Evolutionary conservation across 2,329 filamentous ascomycete genomes (phyloP).

Genomic region (Neopestalotiopsis rosae): DNA sequence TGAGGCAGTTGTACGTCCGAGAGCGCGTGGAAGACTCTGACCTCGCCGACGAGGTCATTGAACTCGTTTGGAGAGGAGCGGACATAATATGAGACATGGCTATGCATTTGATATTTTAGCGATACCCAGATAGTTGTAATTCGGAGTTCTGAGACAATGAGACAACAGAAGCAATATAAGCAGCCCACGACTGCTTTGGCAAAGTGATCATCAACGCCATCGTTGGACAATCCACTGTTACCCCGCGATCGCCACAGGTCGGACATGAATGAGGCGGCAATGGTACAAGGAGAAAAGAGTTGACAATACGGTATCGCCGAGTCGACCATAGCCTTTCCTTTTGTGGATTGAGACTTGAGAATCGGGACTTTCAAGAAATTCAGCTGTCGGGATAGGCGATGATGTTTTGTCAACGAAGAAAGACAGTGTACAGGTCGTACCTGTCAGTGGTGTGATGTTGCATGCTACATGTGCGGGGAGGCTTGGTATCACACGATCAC

Average conservation of each 20-base stretch:
- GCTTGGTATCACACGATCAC: too few species aligned
- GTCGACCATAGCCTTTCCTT: background rate
- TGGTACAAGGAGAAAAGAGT: background rate
- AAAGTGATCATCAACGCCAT: background rate
- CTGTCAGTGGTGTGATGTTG: too few species aligned
- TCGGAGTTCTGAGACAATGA: background rate
- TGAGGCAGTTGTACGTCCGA: conserved; percentile 62
- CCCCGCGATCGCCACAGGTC: background rate
- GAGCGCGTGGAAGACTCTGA: conserved; percentile 44
- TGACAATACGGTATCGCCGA: background rate
- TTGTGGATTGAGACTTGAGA: too few species aligned
- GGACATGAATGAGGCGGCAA: background rate
- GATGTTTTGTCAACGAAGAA: too few species aligned
- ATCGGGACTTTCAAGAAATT: too few species aligned
- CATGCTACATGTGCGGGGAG: too few species aligned
- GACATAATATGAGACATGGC: background rate
- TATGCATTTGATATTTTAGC: background rate
- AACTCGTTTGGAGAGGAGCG: conserved; percentile 48
- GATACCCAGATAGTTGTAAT: background rate
- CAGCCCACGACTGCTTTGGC: too few species aligned
- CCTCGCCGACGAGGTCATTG: conserved; percentile 53
- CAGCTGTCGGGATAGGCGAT: too few species aligned
- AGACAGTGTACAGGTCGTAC: too few species aligned
- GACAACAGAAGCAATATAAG: background rate
- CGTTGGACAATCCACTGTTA: background rate